Conservation (phyloP, 2,329 filamentous ascomycete genomes). For the Diaporthe aspalathi region DNA sequence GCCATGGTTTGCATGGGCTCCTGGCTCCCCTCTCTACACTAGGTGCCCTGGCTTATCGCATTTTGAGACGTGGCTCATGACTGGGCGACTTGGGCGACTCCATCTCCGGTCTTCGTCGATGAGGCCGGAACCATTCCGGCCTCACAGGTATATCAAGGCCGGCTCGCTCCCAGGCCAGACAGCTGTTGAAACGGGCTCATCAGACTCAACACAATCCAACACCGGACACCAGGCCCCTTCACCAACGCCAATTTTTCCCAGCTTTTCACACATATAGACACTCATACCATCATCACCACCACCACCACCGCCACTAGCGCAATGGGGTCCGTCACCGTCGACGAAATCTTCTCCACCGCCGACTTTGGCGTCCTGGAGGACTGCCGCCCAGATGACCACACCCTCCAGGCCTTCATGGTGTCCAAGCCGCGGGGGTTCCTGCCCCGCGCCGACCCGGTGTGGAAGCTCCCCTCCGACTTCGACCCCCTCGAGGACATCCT, state of each 20-base stretch:
- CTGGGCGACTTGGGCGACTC: slow-evolving; percentile 27
- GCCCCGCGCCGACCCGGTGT: slow-evolving; percentile 72
- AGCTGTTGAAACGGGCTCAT: slow-evolving; percentile 19
- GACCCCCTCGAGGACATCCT: slow-evolving; percentile 77
- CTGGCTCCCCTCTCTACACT: neutral
- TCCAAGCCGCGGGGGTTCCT: slow-evolving; percentile 81
- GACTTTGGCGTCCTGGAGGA: slow-evolving; percentile 73
- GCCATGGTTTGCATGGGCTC: neutral
- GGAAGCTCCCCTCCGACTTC: slow-evolving; percentile 78
- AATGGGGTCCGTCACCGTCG: slow-evolving; percentile 55
- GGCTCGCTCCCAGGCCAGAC: slow-evolving; percentile 28
- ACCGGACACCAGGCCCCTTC: too few relatives aligned
- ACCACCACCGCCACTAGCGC: slow-evolving; percentile 41
- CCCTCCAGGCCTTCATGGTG: slow-evolving; percentile 81
- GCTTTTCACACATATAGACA: slow-evolving; percentile 33
- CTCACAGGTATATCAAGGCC: slow-evolving; percentile 44
- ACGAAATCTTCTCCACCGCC: slow-evolving; percentile 42
- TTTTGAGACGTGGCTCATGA: slow-evolving; percentile 23
- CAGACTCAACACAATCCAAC: slow-evolving; percentile 22
- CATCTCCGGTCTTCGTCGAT: slow-evolving; percentile 41
- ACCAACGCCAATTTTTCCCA: neutral
- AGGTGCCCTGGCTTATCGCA: slow-evolving; percentile 38
- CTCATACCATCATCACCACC: too few relatives aligned
- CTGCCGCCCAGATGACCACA: slow-evolving; percentile 69
- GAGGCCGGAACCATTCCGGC: slow-evolving; percentile 51